Conservation (phyloP, 805 yeast genomes). For the Starmerella sp. region DNA sequence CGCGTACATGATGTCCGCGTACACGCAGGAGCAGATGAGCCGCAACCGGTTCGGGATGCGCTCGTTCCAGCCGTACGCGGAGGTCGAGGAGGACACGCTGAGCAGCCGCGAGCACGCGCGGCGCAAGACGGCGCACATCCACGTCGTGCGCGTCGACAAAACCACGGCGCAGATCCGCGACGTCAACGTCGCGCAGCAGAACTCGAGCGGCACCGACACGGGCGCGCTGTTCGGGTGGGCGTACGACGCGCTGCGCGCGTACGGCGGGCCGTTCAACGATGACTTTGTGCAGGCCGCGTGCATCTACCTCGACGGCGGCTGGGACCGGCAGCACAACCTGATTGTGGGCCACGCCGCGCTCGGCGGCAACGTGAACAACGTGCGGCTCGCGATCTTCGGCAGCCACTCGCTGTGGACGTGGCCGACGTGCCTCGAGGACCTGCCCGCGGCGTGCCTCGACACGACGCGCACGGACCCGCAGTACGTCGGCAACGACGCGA, state of each 20-base stretch:
- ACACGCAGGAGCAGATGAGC: conserved; percentile 80
- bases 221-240: conserved; percentile 78
- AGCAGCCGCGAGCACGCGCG: conserved; percentile 35
- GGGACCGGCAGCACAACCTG: conserved; percentile 49
- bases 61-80: conserved; percentile 65
- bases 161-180: conserved; percentile 64
- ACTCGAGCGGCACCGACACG: conserved; percentile 52
- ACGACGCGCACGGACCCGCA: conserved; percentile 46
- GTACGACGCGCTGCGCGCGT: conserved; percentile 49
- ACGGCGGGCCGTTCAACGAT: conserved; percentile 43
- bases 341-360: conserved; percentile 85
- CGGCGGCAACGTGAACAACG: conserved; percentile 69
- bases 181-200: conserved; percentile 80
- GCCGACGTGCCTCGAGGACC: conserved; percentile 72
- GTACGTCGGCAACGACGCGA: conserved; percentile 84
- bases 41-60: conserved; percentile 68
- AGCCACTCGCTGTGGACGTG: conserved; percentile 85
- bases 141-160: conserved; percentile 54
- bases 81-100: conserved; percentile 43
- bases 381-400: conserved; percentile 82
- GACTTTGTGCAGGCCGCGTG: conserved; percentile 70
- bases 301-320: conserved; percentile 71
- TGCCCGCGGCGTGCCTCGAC: conserved; percentile 61
- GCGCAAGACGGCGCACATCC: conserved; percentile 64
- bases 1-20: conserved; percentile 82